A percentile compares a stretch with the other conserved stretches of the same genome.
phyloP scores from a whole-genome alignment of 768 basidiomycete species.

The Rhodotorula sphaerocarpa region DNA sequence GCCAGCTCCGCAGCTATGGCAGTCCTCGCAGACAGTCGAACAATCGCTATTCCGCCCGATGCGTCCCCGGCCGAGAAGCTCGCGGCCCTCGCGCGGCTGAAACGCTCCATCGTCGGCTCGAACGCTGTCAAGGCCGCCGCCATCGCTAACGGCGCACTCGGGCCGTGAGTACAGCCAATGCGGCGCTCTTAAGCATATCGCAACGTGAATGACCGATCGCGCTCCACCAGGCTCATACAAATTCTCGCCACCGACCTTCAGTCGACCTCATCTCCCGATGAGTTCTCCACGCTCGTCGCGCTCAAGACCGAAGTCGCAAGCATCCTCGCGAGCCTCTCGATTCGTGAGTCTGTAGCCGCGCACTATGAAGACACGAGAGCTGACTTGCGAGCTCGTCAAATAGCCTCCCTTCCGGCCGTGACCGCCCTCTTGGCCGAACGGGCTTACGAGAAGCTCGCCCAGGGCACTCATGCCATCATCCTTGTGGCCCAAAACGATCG shows the following conservation, averaged over 20 bases:
- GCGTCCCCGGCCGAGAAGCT: neutral
- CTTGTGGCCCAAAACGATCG: neutral
- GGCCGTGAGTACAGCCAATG: neutral
- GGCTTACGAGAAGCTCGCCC: constrained; percentile 7
- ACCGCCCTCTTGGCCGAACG: neutral
- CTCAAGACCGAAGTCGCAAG: too few relatives aligned
- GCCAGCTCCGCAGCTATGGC: neutral
- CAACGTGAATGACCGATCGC: too few relatives aligned
- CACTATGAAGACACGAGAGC: too few relatives aligned
- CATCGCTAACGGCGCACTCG: neutral
- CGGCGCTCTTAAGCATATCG: too few relatives aligned
- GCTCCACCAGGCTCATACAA: too few relatives aligned
- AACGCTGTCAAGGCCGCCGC: neutral
- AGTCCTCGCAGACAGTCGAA: neutral
- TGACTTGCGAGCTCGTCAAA: neutral
- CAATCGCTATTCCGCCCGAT: neutral
- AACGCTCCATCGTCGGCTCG: neutral
- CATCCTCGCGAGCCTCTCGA: neutral
- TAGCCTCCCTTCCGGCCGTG: constrained; percentile 22
- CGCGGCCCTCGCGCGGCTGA: neutral
- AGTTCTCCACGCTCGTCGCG: too few relatives aligned
- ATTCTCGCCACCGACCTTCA: too few relatives aligned
- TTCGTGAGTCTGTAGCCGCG: constrained; percentile 21
- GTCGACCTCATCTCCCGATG: too few relatives aligned
- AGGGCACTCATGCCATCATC: too few relatives aligned